Evolutionary conservation across 2,329 filamentous ascomycete genomes (phyloP).

Genomic region (Cercospora sp.): DNA sequence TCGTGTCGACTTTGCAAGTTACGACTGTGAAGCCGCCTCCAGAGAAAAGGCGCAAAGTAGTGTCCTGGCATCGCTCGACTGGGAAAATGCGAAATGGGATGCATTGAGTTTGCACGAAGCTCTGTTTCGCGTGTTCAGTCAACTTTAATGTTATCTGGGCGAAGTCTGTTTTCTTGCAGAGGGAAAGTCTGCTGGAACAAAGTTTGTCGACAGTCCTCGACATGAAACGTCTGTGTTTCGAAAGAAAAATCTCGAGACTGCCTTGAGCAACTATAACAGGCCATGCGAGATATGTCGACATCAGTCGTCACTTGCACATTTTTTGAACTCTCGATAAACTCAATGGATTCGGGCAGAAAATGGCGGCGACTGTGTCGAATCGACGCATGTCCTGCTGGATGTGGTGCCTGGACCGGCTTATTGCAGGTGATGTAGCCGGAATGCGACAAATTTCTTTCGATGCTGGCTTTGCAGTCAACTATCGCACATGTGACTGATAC

Average conservation of each 20-base stretch:
- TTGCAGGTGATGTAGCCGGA: neutral
- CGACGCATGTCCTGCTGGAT: neutral
- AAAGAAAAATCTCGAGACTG: neutral
- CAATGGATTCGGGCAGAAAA: neutral
- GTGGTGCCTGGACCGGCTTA: neutral
- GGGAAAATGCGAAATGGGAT: slow-evolving; percentile 11
- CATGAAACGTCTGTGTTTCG: slow-evolving; percentile 6
- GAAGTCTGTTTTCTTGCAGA: neutral
- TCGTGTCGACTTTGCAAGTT: neutral
- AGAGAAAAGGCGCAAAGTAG: neutral
- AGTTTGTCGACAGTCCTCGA: slow-evolving; percentile 2
- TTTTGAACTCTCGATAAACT: neutral
- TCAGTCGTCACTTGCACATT: neutral
- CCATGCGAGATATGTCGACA: neutral
- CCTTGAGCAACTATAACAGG: neutral
- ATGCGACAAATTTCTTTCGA: neutral
- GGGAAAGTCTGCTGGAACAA: slow-evolving; percentile 8
- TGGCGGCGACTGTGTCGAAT: neutral
- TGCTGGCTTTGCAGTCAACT: neutral
- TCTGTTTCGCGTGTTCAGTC: neutral
- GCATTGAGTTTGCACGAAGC: slow-evolving; percentile 10
- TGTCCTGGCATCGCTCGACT: neutral
- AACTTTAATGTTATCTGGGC: slow-evolving; percentile 3
- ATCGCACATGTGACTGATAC: neutral
- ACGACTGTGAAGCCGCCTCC: neutral